These are phyloP conservation scores for Fusarium pseudograminearum DNA, from an alignment of 2,329 filamentous ascomycete species.

Conservation along the genomic window DNA sequence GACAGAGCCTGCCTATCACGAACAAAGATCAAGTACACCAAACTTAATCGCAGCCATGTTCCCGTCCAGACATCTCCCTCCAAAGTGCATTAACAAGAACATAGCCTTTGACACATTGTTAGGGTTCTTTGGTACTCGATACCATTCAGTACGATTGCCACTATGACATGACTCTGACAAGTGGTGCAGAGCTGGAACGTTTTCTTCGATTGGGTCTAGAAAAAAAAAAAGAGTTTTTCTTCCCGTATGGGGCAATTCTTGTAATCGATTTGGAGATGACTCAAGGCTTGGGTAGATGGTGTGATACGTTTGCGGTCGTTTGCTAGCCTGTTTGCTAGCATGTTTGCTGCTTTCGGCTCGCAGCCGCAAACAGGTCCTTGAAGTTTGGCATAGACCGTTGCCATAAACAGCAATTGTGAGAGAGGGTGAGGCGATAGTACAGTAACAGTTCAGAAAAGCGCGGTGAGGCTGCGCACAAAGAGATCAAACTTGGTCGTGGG, in stretches of 20 bases:
- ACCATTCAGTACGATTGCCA: no score
- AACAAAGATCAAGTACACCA: neutral
- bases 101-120: no score
- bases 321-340: neutral
- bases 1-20: neutral
- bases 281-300: no score
- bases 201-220: neutral
- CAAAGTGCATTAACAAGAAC: neutral
- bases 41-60: neutral
- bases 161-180: neutral
- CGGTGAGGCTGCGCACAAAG: no score
- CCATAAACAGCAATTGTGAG: neutral
- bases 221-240: no score
- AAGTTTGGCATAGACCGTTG: neutral
- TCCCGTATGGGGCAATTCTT: neutral
- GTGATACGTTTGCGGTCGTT: neutral
- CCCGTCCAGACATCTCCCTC: neutral
- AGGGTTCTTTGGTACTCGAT: neutral
- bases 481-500: neutral
- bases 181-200: neutral
- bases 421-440: neutral
- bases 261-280: neutral
- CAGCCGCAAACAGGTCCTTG: neutral
- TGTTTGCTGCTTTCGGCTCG: neutral
- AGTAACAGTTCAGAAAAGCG: neutral